Conservation (phyloP, 1,284 basidiomycete species). For the Sphagnurus paluster region DNA sequence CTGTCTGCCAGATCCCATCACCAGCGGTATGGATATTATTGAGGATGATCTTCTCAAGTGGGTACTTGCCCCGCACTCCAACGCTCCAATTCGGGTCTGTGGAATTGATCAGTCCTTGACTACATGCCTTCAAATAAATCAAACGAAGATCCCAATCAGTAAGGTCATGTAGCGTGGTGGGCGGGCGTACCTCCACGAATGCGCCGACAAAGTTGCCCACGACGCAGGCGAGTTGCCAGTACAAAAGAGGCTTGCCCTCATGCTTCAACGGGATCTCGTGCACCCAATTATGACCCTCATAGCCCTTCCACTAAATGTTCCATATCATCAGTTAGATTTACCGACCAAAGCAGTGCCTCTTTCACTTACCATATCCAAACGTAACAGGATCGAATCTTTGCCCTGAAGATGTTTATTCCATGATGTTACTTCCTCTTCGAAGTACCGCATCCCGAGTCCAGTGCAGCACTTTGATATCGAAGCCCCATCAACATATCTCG, state of each 20-base stretch:
- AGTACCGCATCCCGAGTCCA: not conserved
- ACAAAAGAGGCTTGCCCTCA: not conserved
- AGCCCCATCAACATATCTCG: too few species aligned
- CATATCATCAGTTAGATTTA: too few species aligned
- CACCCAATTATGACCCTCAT: not conserved
- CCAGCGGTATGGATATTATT: not conserved
- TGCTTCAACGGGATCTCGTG: not conserved
- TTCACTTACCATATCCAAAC: not conserved
- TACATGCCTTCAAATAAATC: not conserved
- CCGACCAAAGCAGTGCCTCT: not conserved
- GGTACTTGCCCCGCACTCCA: not conserved
- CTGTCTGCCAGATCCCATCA: not conserved
- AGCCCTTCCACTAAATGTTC: not conserved
- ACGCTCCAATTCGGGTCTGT: not conserved
- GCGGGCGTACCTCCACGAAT: not conserved
- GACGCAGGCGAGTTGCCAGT: not conserved
- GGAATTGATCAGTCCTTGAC: not conserved
- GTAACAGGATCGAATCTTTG: not conserved
- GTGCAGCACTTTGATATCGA: too few species aligned
- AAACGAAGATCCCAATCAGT: too few species aligned
- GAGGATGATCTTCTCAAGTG: not conserved
- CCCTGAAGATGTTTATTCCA: too few species aligned
- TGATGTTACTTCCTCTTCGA: too few species aligned
- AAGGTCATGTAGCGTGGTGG: too few species aligned
- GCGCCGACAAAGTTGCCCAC: not conserved